These are phyloP conservation scores for Aspergillus amoenus DNA, from an alignment of 2,329 filamentous ascomycete species.

Conservation along the genomic window DNA sequence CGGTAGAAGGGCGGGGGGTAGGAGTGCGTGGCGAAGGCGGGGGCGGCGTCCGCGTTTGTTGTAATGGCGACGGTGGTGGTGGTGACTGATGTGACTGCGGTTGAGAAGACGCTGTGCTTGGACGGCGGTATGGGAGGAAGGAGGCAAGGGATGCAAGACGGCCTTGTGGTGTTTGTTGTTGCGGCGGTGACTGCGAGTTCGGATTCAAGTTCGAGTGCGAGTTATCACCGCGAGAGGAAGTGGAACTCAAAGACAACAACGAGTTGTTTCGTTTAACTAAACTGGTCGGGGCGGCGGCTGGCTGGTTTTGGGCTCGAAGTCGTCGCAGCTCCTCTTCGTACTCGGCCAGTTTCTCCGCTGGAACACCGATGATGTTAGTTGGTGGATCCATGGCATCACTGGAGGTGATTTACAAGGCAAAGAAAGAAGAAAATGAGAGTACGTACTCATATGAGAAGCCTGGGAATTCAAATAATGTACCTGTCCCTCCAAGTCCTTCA, in stretches of 20 bases:
- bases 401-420: not conserved
- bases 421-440: not conserved
- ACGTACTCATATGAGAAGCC: constrained; percentile 53
- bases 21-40: constrained; percentile 23
- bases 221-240: not conserved
- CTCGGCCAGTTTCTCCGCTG: constrained; percentile 59
- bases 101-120: constrained; percentile 28
- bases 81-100: constrained; percentile 14
- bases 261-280: constrained; percentile 24
- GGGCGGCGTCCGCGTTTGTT: constrained; percentile 15
- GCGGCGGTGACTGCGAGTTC: constrained; percentile 26
- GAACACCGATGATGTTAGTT: not conserved
- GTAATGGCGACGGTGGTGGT: not conserved
- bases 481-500: constrained; percentile 56
- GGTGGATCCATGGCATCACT: not conserved
- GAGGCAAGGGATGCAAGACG: constrained; percentile 41
- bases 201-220: constrained; percentile 39
- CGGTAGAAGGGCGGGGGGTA: constrained; percentile 22
- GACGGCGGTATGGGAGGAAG: constrained; percentile 39
- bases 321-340: constrained; percentile 62
- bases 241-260: constrained; percentile 27
- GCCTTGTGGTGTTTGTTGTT: constrained; percentile 19
- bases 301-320: constrained; percentile 38
- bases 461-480: constrained; percentile 53
- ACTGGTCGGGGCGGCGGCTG: constrained; percentile 18